Percentiles rank a stretch among this genome's conserved stretches.
Conservation (phyloP, 371 early-diverging fungal genomes). For the Mucor saturninus region DNA sequence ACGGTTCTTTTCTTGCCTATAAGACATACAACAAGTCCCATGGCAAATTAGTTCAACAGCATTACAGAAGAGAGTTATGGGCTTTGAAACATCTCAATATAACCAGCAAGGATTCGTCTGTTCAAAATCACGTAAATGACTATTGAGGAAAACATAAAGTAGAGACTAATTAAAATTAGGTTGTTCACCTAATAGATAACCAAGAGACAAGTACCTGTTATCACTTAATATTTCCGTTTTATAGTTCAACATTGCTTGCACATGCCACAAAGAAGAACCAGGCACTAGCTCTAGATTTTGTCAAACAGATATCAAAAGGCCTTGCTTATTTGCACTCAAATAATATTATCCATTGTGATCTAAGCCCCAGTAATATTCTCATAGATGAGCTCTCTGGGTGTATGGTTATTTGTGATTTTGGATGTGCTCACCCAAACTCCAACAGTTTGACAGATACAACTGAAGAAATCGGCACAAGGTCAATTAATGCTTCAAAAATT, state of each 20-base stretch:
- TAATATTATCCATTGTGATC: conserved; percentile 75
- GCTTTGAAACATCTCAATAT: conserved; percentile 34
- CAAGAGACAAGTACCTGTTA: conserved; percentile 21
- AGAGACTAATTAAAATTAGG: conserved; percentile 14
- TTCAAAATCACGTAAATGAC: conserved; percentile 34
- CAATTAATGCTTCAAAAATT: background rate
- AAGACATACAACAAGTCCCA: conserved; percentile 45
- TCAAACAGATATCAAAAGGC: conserved; percentile 60
- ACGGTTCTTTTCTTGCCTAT: conserved; percentile 34
- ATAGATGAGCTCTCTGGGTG: conserved; percentile 44
- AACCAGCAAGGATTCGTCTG: conserved; percentile 21
- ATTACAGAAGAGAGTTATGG: conserved; percentile 44
- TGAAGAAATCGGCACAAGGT: conserved; percentile 53
- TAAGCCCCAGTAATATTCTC: conserved; percentile 78
- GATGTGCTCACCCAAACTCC: conserved; percentile 58
- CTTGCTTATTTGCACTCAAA: conserved; percentile 61
- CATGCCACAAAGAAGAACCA: background rate
- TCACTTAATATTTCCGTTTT: conserved; percentile 40
- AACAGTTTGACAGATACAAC: background rate
- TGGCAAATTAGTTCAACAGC: conserved; percentile 36
- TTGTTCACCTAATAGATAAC: conserved; percentile 34
- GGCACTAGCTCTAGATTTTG: conserved; percentile 27
- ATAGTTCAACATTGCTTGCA: conserved; percentile 26
- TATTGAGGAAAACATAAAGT: background rate
- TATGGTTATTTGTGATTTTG: conserved; percentile 85